These are phyloP conservation scores for Croton setiger DNA, from an alignment of 441 rosid species.

Conservation along the genomic window DNA sequence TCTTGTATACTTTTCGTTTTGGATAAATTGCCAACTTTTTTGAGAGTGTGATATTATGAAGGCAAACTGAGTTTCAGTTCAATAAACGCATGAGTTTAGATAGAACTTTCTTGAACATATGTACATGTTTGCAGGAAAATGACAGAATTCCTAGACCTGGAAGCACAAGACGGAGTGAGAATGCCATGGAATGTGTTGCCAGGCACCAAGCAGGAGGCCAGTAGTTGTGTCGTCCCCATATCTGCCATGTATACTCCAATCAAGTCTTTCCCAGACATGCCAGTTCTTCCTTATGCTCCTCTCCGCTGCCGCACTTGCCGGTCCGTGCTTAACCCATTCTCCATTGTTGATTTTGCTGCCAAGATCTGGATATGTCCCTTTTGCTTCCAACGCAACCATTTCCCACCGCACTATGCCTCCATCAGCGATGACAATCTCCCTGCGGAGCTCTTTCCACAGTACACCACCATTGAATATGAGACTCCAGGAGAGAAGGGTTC, in stretches of 20 bases:
- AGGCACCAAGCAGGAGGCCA: constrained; percentile 60
- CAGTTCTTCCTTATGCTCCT: constrained; percentile 72
- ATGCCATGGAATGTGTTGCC: constrained; percentile 96
- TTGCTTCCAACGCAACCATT: constrained; percentile 83
- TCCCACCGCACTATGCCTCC: constrained; percentile 67
- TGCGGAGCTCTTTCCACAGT: constrained; percentile 84
- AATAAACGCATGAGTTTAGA: no score
- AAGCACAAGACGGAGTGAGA: constrained; percentile 79
- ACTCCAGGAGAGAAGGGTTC: constrained; percentile 36
- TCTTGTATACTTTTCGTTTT: no score
- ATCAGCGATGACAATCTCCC: constrained; percentile 73
- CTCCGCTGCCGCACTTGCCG: constrained; percentile 89
- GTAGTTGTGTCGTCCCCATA: constrained; percentile 68
- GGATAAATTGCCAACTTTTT: no score
- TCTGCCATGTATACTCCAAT: constrained; percentile 81
- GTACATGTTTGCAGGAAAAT: constrained; percentile 20
- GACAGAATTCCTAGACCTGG: constrained; percentile 80
- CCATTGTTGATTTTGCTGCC: constrained; percentile 68
- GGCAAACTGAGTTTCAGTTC: not conserved
- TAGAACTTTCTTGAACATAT: no score
- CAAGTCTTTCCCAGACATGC: constrained; percentile 50
- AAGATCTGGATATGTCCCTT: constrained; percentile 88
- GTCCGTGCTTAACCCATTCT: constrained; percentile 82
- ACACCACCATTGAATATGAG: constrained; percentile 77
- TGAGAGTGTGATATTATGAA: no score